Conservation (phyloP, 2,329 filamentous ascomycete genomes). For the Helotiales sp. region DNA sequence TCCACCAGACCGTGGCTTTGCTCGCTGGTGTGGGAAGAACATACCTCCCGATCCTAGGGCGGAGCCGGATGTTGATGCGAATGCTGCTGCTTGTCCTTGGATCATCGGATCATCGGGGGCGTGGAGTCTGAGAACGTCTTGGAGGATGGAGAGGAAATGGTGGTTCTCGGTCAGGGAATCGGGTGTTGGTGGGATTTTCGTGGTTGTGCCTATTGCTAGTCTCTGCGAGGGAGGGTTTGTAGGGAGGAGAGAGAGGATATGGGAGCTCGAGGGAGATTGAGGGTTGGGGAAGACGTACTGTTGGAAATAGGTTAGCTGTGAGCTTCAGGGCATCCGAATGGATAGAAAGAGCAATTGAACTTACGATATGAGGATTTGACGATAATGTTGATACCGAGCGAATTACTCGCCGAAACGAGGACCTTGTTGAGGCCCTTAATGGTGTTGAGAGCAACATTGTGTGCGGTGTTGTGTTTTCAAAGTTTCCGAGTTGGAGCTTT, state of each 20-base stretch:
- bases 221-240: slow-evolving; percentile 52
- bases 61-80: slow-evolving; percentile 57
- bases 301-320: not conserved
- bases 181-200: slow-evolving; percentile 59
- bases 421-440: slow-evolving; percentile 10
- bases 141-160: slow-evolving; percentile 58
- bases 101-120: slow-evolving; percentile 58
- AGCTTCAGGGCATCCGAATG: not conserved
- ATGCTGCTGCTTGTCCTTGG: slow-evolving; percentile 56
- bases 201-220: slow-evolving; percentile 61
- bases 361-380: slow-evolving; percentile 35
- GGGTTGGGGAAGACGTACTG: slow-evolving; percentile 60
- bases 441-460: slow-evolving; percentile 19
- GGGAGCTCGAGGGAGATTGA: slow-evolving; percentile 41
- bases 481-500: slow-evolving; percentile 1
- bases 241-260: slow-evolving; percentile 61
- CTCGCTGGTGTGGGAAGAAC: slow-evolving; percentile 44
- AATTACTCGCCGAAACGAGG: slow-evolving; percentile 7
- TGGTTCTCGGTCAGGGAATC: slow-evolving; percentile 59
- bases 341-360: not conserved
- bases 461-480: not conserved
- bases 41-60: slow-evolving; percentile 53
- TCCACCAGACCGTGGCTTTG: slow-evolving; percentile 35
- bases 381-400: slow-evolving; percentile 29
- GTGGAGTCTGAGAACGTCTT: slow-evolving; percentile 55